Conservation (phyloP, 768 basidiomycete genomes). For the Boletus tomentosulus region DNA sequence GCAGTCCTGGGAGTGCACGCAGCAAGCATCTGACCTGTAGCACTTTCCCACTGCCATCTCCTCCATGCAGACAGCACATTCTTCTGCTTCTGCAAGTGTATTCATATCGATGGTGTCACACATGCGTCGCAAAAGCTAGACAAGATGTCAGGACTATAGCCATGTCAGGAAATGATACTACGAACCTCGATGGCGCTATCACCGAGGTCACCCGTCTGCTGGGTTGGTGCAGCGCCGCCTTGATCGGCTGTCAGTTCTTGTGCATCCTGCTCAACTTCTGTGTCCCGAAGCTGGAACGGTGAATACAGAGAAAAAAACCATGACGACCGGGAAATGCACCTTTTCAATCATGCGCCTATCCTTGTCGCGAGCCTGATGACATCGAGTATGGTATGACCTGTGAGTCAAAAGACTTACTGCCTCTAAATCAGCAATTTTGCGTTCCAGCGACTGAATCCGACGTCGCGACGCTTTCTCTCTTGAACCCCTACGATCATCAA, state of each 20-base stretch:
- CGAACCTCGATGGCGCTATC: conserved; percentile 11
- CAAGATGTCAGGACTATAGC: not conserved
- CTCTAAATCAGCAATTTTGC: not conserved
- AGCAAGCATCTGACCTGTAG: conserved; percentile 14
- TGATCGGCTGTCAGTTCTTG: conserved; percentile 7
- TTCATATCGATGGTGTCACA: conserved; percentile 20
- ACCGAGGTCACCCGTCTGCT: conserved; percentile 3
- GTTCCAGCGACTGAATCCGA: conserved; percentile 11
- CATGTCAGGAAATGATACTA: not conserved
- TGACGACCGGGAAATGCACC: not conserved
- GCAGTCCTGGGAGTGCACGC: not conserved
- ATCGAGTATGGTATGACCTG: not conserved
- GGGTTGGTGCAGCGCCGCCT: not conserved
- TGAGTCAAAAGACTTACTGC: not conserved
- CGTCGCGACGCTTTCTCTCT: not conserved
- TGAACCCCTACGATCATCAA: not conserved
- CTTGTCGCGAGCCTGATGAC: conserved; percentile 9
- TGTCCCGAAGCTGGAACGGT: conserved; percentile 13
- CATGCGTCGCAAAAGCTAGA: conserved; percentile 13
- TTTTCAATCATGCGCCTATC: conserved; percentile 15
- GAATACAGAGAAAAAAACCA: not conserved
- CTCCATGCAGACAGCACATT: conserved; percentile 20
- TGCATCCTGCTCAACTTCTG: conserved; percentile 15
- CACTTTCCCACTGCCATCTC: conserved; percentile 13
- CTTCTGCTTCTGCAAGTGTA: conserved; percentile 18